Percentiles rank a stretch among this genome's conserved stretches.
Conservation (phyloP, 108 stramenopile species). For the Cylindrotheca fusiformis region DNA sequence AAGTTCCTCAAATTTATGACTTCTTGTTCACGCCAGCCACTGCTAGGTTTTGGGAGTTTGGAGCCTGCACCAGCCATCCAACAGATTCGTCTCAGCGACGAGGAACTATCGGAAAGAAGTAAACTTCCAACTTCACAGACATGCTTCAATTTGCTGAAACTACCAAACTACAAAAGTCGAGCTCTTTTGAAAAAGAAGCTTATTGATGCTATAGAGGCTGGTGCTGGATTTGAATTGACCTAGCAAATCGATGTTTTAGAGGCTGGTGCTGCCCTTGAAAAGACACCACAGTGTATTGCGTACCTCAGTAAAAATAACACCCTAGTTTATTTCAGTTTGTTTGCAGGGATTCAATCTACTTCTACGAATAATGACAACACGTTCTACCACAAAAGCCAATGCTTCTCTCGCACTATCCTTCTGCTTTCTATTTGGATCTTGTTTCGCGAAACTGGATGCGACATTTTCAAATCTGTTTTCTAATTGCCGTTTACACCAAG, state of each 20-base stretch:
- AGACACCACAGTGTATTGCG: no score
- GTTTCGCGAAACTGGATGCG: neutral
- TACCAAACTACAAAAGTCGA: slow-evolving; percentile 90
- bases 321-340: no score
- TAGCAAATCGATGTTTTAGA: slow-evolving; percentile 20
- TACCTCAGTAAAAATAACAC: no score
- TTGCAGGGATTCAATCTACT: no score
- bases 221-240: slow-evolving; percentile 96
- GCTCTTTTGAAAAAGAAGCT: slow-evolving; percentile 88
- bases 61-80: slow-evolving; percentile 91
- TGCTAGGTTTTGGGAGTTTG: slow-evolving; percentile 90
- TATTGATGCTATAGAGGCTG: slow-evolving; percentile 91
- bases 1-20: slow-evolving; percentile 95
- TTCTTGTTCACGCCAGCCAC: slow-evolving; percentile 90
- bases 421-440: neutral
- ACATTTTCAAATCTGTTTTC: neutral
- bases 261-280: neutral
- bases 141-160: slow-evolving; percentile 97
- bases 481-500: slow-evolving; percentile 13
- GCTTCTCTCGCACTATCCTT: neutral
- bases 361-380: neutral
- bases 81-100: slow-evolving; percentile 73
- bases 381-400: neutral
- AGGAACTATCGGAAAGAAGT: slow-evolving; percentile 56
- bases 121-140: slow-evolving; percentile 91